A percentile compares a stretch with the other conserved stretches of the same genome.
Conservation (phyloP, 768 basidiomycete species). For the Auricularia sp. region DNA sequence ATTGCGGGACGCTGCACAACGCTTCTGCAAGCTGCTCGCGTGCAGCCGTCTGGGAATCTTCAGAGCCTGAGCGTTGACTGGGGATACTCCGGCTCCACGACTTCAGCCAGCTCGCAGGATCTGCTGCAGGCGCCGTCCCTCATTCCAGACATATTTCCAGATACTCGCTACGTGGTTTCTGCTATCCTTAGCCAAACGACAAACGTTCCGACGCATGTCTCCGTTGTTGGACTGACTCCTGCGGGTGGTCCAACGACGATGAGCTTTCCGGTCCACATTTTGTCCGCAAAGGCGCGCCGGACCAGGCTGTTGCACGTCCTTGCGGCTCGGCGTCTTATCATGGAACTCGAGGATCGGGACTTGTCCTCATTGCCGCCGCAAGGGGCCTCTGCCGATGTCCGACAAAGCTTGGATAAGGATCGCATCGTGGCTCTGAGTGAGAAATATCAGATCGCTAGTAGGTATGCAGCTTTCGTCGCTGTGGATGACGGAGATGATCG, state of each 20-base stretch:
- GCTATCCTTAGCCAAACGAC: constrained; percentile 19
- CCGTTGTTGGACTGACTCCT: constrained; percentile 12
- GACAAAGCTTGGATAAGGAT: constrained; percentile 18
- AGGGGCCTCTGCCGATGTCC: constrained; percentile 26
- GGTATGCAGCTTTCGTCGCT: constrained; percentile 48
- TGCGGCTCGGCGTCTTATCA: constrained; percentile 44
- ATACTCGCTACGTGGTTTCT: constrained; percentile 26
- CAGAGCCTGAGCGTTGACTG: constrained; percentile 42
- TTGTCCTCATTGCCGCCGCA: not conserved
- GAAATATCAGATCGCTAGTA: constrained; percentile 42
- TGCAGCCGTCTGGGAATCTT: constrained; percentile 28
- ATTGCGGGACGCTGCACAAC: constrained; percentile 40
- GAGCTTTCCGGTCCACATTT: not conserved
- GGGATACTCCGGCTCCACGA: constrained; percentile 14
- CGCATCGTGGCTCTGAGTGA: constrained; percentile 41
- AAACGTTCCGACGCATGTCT: constrained; percentile 20
- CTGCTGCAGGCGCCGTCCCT: constrained; percentile 25
- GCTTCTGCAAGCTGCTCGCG: constrained; percentile 41
- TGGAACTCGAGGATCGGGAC: constrained; percentile 33
- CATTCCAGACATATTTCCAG: constrained; percentile 24
- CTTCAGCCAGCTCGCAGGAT: not conserved
- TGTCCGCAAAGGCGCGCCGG: constrained; percentile 3
- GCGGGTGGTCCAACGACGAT: not conserved
- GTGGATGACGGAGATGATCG: constrained; percentile 23
- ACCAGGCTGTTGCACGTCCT: constrained; percentile 39